These are phyloP conservation scores for Quercus glauca DNA, from an alignment of 306 rosid species.

Conservation along the genomic window DNA sequence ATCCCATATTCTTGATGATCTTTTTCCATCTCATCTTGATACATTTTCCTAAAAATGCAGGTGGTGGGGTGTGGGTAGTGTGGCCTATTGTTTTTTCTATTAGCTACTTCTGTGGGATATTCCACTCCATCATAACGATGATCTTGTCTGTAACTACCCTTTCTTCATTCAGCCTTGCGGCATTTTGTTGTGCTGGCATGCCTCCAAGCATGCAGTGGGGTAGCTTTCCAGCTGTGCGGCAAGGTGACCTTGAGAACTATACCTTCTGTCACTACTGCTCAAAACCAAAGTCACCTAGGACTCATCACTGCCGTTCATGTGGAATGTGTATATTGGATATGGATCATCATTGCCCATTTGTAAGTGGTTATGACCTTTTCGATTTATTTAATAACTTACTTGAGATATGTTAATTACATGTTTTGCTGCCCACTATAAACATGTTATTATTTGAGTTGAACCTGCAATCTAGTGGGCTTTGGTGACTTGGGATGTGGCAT, in stretches of 20 bases:
- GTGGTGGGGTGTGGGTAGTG: constrained; percentile 89
- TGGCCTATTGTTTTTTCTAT: constrained; percentile 65
- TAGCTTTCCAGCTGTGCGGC: constrained; percentile 77
- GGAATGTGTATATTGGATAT: constrained; percentile 79
- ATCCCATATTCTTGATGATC: background rate
- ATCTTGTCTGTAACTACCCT: constrained; percentile 64
- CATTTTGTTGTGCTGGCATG: constrained; percentile 76
- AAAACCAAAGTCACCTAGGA: constrained; percentile 86
- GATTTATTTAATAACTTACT: background rate
- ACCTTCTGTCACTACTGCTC: constrained; percentile 78
- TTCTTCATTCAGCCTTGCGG: constrained; percentile 63
- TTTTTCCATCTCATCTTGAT: background rate
- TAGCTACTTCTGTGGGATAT: constrained; percentile 59
- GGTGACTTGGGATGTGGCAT: background rate
- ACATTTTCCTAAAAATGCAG: constrained; percentile 46
- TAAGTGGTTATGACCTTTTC: constrained; percentile 47
- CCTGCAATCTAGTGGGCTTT: background rate
- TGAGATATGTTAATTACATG: background rate
- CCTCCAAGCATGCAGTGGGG: constrained; percentile 81
- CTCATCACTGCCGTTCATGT: constrained; percentile 93
- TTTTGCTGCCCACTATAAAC: background rate
- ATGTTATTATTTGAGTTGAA: background rate
- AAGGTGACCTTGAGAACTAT: constrained; percentile 79
- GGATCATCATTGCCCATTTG: constrained; percentile 99
- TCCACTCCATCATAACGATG: constrained; percentile 54